Conservation (phyloP, 1,284 basidiomycete genomes). For the Golubevia pallescens region DNA sequence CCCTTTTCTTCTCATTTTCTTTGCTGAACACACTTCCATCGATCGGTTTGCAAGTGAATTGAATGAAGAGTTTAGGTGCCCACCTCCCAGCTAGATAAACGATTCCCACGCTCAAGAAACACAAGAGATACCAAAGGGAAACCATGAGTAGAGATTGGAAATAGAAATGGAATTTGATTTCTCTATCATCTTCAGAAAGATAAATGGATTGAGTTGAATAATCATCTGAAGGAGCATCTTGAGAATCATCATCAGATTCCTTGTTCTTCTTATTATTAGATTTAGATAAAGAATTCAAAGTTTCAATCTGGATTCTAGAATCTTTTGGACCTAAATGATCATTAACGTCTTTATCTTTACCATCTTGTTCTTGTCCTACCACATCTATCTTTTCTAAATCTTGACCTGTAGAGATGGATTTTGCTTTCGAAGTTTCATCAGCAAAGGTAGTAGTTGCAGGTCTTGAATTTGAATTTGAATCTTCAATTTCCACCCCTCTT, state of each 20-base stretch:
- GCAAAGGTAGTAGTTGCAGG: no score
- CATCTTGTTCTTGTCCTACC: conserved; percentile 6
- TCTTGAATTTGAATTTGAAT: no score
- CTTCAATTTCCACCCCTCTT: no score
- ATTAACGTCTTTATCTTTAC: conserved; percentile 26
- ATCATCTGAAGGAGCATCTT: no score
- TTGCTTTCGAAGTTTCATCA: no score
- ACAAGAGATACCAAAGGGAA: conserved; percentile 24
- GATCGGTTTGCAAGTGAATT: conserved; percentile 17
- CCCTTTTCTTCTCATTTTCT: no score
- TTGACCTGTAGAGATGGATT: no score
- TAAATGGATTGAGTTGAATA: conserved; percentile 22
- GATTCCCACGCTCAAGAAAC: conserved; percentile 30
- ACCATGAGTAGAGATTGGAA: conserved; percentile 13
- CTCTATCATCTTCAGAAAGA: conserved; percentile 28
- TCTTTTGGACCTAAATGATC: conserved; percentile 8
- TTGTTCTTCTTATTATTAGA: not conserved
- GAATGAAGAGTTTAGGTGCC: conserved; percentile 29
- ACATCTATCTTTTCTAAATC: no score
- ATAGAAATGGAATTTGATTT: conserved; percentile 29
- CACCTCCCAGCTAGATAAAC: conserved; percentile 25
- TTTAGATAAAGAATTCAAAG: not conserved
- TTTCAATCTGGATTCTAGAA: conserved; percentile 14
- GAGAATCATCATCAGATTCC: not conserved
- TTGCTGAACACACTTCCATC: no score